phyloP scores from a whole-genome alignment of 495 filamentous ascomycete species.

The Neurospora sp. region DNA sequence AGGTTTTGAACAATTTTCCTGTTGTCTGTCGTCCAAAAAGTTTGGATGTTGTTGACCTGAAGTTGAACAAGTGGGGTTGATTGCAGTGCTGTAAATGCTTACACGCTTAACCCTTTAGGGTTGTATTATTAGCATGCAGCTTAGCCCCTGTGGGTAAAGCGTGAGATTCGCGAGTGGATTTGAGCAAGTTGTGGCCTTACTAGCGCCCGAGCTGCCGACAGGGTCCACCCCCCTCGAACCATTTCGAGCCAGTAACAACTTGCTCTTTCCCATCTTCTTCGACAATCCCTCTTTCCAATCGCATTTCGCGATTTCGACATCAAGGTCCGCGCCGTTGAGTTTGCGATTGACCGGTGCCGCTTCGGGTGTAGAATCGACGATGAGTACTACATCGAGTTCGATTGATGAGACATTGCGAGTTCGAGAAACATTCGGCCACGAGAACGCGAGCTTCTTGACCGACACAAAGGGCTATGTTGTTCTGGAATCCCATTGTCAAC shows the following conservation, averaged over 20 bases:
- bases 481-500: background rate
- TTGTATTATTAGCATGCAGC: background rate
- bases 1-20: background rate
- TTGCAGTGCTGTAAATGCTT: background rate
- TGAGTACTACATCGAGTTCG: too few species aligned
- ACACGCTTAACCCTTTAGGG: background rate
- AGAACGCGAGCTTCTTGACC: background rate
- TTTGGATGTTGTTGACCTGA: background rate
- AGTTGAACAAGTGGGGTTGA: background rate
- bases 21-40: background rate
- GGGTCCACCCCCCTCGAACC: background rate
- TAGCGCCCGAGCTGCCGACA: slow-evolving; percentile 11
- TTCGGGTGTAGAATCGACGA: background rate
- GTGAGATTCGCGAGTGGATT: slow-evolving; percentile 27
- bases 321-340: background rate
- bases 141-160: background rate
- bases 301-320: background rate
- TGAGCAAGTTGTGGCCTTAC: slow-evolving; percentile 38
- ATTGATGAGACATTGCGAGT: background rate
- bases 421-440: background rate
- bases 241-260: slow-evolving; percentile 19
- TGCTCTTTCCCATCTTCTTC: slow-evolving; percentile 9
- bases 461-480: background rate
- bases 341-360: background rate
- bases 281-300: background rate